Base-by-base conservation (phyloP, 805 yeast species). In the Candida krabiensis region DNA sequence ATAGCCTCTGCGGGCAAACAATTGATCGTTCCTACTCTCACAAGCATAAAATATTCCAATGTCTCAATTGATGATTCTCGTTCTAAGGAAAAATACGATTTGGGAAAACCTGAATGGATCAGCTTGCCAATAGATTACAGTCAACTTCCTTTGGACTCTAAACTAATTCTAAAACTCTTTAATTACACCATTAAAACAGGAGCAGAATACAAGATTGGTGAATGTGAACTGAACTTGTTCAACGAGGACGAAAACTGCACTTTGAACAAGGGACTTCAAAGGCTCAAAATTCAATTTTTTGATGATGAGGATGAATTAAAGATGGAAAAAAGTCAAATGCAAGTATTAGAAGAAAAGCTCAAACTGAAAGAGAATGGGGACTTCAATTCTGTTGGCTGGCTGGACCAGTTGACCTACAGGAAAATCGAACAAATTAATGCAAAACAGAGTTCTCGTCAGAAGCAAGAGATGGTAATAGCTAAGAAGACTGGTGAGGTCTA, bases 321-420 rank as follows among this genome's bases (percentile, higher is more conserved):
- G 56, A 60, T 39, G 41, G 45, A 19, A 59, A 55, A 24, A 66
- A 50, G 13, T 40, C 34, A 44, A 19, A 68, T 73, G 69, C 77
- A 74, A 36, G 50, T 67, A 5, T 53, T 77, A 14, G 88, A 83
- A 46, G 58, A 58, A 33, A 65, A 73, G 34, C 65, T 85, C 28
- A 80, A 83, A 46, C 64, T 62, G 33, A 85, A 80, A 52, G 89
- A 83, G 52, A 70, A 74, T 43, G 89, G 89, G 1, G 90, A 85
- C 18, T 66, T 78, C 18, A 63, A 73, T 4, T 60, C 74, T 5
- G 60, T 77, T 1, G 77, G 73, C 33, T 90, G 97, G 97, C 66
- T 89, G 8, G 96, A 88, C 53, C 69, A 75, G 30, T 50, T 85
- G 40, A 75, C 83, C 0, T 69, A 80, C 44, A 68, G 86, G 9